Evolutionary conservation across 495 filamentous ascomycete species (phyloP).

Genomic region (Cudoniella acicularis): DNA sequence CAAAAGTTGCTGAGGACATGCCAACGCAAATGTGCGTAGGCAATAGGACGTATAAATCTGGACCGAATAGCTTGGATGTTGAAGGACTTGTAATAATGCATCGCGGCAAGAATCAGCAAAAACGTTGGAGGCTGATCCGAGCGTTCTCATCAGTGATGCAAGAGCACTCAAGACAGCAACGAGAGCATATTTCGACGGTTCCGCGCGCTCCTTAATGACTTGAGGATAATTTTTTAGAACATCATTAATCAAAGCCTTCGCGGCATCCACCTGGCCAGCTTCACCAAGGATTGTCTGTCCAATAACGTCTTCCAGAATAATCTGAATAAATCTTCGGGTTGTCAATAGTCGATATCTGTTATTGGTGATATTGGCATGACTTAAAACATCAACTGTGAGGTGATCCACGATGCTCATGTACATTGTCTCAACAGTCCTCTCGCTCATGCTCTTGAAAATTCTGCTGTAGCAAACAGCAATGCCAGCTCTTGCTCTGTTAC

Average conservation of each 20-base stretch:
- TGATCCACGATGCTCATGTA: slow-evolving; percentile 80
- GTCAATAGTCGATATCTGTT: slow-evolving; percentile 87
- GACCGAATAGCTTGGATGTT: slow-evolving; percentile 94
- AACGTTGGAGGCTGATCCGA: slow-evolving; percentile 75
- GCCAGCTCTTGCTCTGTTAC: slow-evolving; percentile 74
- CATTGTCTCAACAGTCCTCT: slow-evolving; percentile 70
- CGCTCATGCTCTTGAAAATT: slow-evolving; percentile 67
- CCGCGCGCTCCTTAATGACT: slow-evolving; percentile 82
- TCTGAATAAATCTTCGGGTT: slow-evolving; percentile 79
- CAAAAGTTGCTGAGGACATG: slow-evolving; percentile 86
- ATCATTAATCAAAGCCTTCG: slow-evolving; percentile 78
- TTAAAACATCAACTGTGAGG: slow-evolving; percentile 74
- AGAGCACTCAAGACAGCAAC: slow-evolving; percentile 76
- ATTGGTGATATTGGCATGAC: slow-evolving; percentile 67
- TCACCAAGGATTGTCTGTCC: slow-evolving; percentile 82
- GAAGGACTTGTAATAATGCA: slow-evolving; percentile 82
- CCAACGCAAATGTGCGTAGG: slow-evolving; percentile 80
- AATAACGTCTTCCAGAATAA: slow-evolving; percentile 79
- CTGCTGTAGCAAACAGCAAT: slow-evolving; percentile 85
- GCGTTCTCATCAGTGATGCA: slow-evolving; percentile 68
- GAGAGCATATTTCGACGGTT: slow-evolving; percentile 84
- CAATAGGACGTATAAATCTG: slow-evolving; percentile 85
- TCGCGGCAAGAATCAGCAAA: slow-evolving; percentile 82
- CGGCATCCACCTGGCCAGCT: slow-evolving; percentile 77
- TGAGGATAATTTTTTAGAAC: slow-evolving; percentile 94